phyloP scores from a whole-genome alignment of 345 rosid species.

The Eucalyptus polyanthemos region DNA sequence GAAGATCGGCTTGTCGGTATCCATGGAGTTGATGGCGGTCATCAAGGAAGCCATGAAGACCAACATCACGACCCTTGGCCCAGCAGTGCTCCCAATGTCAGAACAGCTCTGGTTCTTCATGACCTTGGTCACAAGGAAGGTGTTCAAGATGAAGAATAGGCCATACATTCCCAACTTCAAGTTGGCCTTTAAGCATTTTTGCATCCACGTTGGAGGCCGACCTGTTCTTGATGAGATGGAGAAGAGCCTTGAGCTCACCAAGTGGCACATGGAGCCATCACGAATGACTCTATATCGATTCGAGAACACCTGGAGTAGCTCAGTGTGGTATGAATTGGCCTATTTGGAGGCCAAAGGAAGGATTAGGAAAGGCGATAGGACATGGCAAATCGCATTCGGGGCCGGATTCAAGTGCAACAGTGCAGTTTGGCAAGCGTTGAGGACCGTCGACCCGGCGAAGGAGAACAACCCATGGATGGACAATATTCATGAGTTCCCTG shows the following conservation, averaged over 20 bases:
- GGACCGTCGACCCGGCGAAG: slow-evolving; percentile 11
- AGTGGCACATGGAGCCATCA: slow-evolving; percentile 76
- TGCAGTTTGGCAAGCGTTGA: slow-evolving; percentile 39
- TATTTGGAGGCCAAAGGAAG: slow-evolving; percentile 60
- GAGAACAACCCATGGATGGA: too few species aligned
- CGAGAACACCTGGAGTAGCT: slow-evolving; percentile 64
- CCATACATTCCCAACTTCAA: slow-evolving; percentile 56
- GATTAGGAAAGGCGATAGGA: slow-evolving; percentile 43
- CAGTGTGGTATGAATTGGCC: slow-evolving; percentile 63
- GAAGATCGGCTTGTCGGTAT: slow-evolving; percentile 29
- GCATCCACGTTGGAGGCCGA: slow-evolving; percentile 65
- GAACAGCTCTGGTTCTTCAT: slow-evolving; percentile 38
- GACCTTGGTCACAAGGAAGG: slow-evolving; percentile 22
- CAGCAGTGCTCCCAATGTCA: slow-evolving; percentile 44
- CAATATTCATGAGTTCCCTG: too few species aligned
- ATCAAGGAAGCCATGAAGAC: slow-evolving; percentile 59
- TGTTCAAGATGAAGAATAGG: slow-evolving; percentile 29
- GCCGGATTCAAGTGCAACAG: slow-evolving; percentile 73
- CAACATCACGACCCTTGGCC: slow-evolving; percentile 55
- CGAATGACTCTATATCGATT: slow-evolving; percentile 64
- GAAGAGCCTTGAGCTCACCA: slow-evolving; percentile 36
- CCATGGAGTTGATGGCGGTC: slow-evolving; percentile 42
- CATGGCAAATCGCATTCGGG: slow-evolving; percentile 68
- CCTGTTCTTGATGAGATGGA: slow-evolving; percentile 55
- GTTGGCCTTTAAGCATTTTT: slow-evolving; percentile 64